Percentiles rank a stretch among this genome's conserved stretches.
Conservation (phyloP, 2,329 filamentous ascomycete species). For the Capronia epimyces region DNA sequence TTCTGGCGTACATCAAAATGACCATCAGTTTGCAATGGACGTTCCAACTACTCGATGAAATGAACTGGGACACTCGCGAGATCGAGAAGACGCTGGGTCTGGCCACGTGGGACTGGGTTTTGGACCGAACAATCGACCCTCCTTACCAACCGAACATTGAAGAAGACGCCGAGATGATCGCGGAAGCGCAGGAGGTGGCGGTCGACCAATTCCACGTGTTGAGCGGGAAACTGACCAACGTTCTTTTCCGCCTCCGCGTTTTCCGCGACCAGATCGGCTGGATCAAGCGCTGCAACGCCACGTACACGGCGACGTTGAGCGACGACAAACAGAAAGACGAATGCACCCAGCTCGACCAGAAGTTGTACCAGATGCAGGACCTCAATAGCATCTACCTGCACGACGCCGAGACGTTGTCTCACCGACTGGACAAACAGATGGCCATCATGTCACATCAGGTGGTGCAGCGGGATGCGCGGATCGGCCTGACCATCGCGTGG, state of each 20-base stretch:
- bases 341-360: conserved; percentile 17
- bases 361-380: conserved; percentile 23
- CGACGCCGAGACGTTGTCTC: conserved; percentile 23
- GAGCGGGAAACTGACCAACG: conserved; percentile 22
- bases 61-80: conserved; percentile 23
- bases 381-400: conserved; percentile 21
- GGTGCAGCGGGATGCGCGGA: conserved; percentile 19
- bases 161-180: conserved; percentile 4
- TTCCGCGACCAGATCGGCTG: conserved; percentile 25
- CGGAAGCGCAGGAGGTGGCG: conserved; percentile 19
- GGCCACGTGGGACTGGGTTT: conserved; percentile 24
- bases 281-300: conserved; percentile 20
- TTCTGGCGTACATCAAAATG: conserved; percentile 25
- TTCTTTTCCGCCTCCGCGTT: conserved; percentile 20
- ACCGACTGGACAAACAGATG: conserved; percentile 24
- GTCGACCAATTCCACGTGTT: conserved; percentile 23
- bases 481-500: conserved; percentile 24
- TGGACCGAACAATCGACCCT: conserved; percentile 9
- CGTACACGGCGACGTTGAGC: conserved; percentile 1
- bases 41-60: conserved; percentile 24
- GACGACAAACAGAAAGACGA: conserved; percentile 1
- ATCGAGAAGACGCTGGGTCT: conserved; percentile 24
- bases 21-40: conserved; percentile 22
- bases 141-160: not conserved
- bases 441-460: conserved; percentile 17